A percentile compares a stretch with the other conserved stretches of the same genome.
Evolutionary conservation across 352 stramenopile species (phyloP).

Genomic region (Globisporangium splendens): DNA sequence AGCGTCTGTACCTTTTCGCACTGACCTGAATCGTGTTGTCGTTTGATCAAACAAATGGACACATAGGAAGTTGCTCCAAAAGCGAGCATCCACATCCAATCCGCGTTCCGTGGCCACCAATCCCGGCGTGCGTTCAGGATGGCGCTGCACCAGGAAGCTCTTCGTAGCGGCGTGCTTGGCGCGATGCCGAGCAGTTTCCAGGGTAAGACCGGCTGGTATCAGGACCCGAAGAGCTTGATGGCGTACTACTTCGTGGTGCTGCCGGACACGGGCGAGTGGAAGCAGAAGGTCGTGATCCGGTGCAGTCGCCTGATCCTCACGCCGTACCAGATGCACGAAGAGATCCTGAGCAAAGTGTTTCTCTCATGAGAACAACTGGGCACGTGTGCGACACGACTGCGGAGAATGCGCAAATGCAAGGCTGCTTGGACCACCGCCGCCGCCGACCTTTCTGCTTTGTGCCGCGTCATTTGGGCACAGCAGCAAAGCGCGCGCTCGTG

Average conservation of each 20-base stretch:
- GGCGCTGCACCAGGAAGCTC: constrained; percentile 61
- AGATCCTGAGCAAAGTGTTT: constrained; percentile 38
- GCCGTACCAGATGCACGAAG: constrained; percentile 55
- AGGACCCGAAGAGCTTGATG: constrained; percentile 68
- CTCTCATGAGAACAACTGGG: neutral
- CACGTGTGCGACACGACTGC: neutral
- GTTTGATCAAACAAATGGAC: neutral
- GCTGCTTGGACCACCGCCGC: too few relatives aligned
- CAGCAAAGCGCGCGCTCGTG: too few relatives aligned
- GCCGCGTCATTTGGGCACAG: too few relatives aligned
- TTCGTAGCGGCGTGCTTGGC: constrained; percentile 59
- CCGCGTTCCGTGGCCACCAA: constrained; percentile 47
- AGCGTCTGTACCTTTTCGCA: neutral
- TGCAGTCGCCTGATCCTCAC: constrained; percentile 62
- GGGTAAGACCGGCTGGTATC: constrained; percentile 66
- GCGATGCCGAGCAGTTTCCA: constrained; percentile 68
- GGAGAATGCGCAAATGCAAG: neutral
- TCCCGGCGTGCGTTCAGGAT: constrained; percentile 49
- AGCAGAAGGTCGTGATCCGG: constrained; percentile 52
- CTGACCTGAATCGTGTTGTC: neutral
- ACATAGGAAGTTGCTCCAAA: constrained; percentile 4
- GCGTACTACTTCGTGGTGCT: constrained; percentile 75
- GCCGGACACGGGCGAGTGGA: constrained; percentile 51
- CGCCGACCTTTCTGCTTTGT: too few relatives aligned
- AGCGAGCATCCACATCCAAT: constrained; percentile 45